Base-by-base conservation (phyloP, 129 eudicot species). In the Smallanthus sonchifolius region DNA sequence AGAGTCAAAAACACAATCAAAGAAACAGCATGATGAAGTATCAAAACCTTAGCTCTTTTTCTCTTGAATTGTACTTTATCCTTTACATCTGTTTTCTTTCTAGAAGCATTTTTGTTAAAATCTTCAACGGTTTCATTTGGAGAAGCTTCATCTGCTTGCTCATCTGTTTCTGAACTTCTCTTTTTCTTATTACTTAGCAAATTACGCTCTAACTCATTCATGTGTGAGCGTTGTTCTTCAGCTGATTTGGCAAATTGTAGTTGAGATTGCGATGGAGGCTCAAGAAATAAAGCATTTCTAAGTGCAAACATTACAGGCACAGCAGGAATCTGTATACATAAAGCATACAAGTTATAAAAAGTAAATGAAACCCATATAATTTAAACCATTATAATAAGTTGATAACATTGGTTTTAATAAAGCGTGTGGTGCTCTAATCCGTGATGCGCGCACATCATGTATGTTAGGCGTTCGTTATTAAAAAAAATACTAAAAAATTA, bases 241-340 rank as follows among this genome's bases (percentile, higher is more conserved):
- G 91, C 77, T 37, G 84, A 61, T 78, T 91, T 90, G 2, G 84
- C 96, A 88, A 83, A 85, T 39, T 88, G 78, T 6, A 70, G 93
- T 47, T 94, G 97, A 61, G 80, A 77, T 14, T 80, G 54, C 32
- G 99, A 94, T 44, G 92, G 97, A 6, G 87, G 81, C 69, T 94
- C 99, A 30, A 94, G 89, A 36, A 90, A 85, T 59, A 94, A 77
- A 65, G 99, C 89, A 66, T 88, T 94, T 49, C 93, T 74, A 1
- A 94, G 87, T 32, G 84, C 99, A 82, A 64, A 94, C 64, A 94
- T 74, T 72, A 91, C 73, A 45, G 99, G 99, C 34, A 94, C 96
- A 67, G 93, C 97, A 43, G 99, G 97, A 61, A 88, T 68, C 99
- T 94, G 85, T 61, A 71, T 14, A 52, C 72, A 77, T 51, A 32